These are phyloP conservation scores for Iris pallida DNA, from an alignment of 116 monocot species.

Conservation along the genomic window DNA sequence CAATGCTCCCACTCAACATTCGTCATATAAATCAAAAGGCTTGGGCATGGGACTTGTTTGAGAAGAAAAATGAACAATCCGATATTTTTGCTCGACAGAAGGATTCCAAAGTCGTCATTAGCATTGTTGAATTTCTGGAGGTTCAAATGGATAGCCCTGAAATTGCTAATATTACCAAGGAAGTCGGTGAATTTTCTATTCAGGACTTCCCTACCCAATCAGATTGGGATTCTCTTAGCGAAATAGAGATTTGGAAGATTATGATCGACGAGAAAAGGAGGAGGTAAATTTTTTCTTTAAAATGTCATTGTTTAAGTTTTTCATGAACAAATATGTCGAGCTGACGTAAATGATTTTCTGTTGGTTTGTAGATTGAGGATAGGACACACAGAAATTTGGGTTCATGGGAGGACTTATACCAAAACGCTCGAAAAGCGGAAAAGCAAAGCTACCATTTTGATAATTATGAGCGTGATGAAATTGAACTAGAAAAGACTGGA, in stretches of 20 bases:
- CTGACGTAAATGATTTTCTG: background rate
- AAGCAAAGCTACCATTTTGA: conserved; percentile 51
- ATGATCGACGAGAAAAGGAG: conserved; percentile 66
- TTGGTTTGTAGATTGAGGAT: conserved; percentile 59
- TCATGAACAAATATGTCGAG: conserved; percentile 1
- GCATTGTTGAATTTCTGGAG: conserved; percentile 58
- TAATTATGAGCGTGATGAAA: conserved; percentile 74
- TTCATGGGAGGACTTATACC: conserved; percentile 81
- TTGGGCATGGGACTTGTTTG: conserved; percentile 76
- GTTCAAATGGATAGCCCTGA: conserved; percentile 25
- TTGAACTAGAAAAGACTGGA: conserved; percentile 79
- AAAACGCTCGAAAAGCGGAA: conserved; percentile 59
- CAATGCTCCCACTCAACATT: conserved; percentile 43
- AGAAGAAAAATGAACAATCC: conserved; percentile 23
- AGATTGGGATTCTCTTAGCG: conserved; percentile 72
- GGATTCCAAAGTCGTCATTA: conserved; percentile 9
- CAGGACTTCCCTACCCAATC: conserved; percentile 41
- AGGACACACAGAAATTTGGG: conserved; percentile 58
- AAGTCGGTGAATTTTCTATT: conserved; percentile 24
- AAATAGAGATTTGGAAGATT: conserved; percentile 68
- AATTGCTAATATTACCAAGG: conserved; percentile 5
- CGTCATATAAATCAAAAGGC: conserved; percentile 42
- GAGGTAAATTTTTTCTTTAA: conserved; percentile 47
- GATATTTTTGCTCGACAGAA: conserved; percentile 1
- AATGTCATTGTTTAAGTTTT: background rate